Conservation (phyloP, 192 early-diverging fungal genomes). For the Dimargaris xerosporica region DNA sequence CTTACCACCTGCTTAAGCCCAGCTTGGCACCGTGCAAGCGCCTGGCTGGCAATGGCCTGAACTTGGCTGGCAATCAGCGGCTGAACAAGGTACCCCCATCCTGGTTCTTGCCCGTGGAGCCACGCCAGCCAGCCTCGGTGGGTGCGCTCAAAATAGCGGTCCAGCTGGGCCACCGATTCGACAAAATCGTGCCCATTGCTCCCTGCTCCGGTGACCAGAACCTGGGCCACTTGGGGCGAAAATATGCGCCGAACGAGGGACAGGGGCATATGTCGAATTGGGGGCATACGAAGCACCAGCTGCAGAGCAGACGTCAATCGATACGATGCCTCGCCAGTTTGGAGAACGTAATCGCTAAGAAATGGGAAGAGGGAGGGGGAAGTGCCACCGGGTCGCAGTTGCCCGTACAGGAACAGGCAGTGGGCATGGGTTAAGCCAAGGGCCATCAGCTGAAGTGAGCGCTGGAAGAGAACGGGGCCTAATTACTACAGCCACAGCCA, state of each 20-base stretch:
- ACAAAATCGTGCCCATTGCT: neutral
- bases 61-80: neutral
- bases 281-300: neutral
- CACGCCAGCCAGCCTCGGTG: neutral
- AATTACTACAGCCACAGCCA: neutral
- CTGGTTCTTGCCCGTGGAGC: neutral
- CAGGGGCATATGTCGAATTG: neutral
- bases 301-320: neutral
- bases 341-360: neutral
- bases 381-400: neutral
- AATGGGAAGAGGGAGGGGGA: neutral
- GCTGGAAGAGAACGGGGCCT: neutral
- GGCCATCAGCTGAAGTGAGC: neutral
- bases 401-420: neutral
- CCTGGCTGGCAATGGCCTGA: too few relatives aligned
- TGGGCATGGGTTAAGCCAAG: neutral
- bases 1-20: too few relatives aligned
- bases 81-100: neutral
- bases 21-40: too few relatives aligned
- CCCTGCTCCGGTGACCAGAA: neutral
- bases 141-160: neutral
- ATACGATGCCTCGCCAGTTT: neutral
- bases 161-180: neutral
- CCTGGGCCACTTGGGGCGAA: too few relatives aligned
- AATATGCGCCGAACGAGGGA: neutral